phyloP scores from a whole-genome alignment of 192 early-diverging fungal genomes.

The Powellomyces hirtus region DNA sequence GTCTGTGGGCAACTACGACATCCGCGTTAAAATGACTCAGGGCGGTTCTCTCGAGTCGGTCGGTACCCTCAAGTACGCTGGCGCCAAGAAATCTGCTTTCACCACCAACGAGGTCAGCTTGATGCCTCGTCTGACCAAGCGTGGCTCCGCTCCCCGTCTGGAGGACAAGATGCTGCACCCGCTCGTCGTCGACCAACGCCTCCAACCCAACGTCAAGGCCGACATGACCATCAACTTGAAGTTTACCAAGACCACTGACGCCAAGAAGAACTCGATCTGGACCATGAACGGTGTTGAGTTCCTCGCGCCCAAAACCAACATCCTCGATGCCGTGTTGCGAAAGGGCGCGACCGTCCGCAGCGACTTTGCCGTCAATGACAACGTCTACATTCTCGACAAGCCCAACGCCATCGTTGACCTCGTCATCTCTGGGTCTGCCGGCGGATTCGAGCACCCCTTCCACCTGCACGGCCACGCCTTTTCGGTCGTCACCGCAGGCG shows the following conservation, averaged over 20 bases:
- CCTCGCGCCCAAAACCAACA: slow-evolving; percentile 57
- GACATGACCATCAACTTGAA: not conserved
- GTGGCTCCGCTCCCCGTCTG: not conserved
- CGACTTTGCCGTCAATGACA: slow-evolving; percentile 61
- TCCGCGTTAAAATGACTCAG: not conserved
- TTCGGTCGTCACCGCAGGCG: slow-evolving; percentile 55
- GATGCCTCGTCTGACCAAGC: not conserved
- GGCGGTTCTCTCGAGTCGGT: not conserved
- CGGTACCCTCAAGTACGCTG: slow-evolving; percentile 1
- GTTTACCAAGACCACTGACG: slow-evolving; percentile 22
- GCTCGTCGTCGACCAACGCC: too few species aligned
- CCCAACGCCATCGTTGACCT: slow-evolving; percentile 64
- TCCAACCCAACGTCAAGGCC: not conserved
- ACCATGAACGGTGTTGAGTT: slow-evolving; percentile 76
- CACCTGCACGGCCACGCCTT: slow-evolving; percentile 87
- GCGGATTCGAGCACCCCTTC: slow-evolving; percentile 65
- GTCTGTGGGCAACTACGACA: not conserved
- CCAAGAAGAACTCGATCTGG: slow-evolving; percentile 71
- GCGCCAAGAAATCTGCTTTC: too few species aligned
- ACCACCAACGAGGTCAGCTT: too few species aligned
- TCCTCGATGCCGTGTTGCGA: slow-evolving; percentile 61
- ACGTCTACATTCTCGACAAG: slow-evolving; percentile 55
- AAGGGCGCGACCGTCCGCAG: slow-evolving; percentile 44
- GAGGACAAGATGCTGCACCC: slow-evolving; percentile 7
- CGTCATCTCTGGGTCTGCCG: slow-evolving; percentile 68